Base-by-base conservation (phyloP, 352 stramenopile species). In the Globisporangium spinosum region DNA sequence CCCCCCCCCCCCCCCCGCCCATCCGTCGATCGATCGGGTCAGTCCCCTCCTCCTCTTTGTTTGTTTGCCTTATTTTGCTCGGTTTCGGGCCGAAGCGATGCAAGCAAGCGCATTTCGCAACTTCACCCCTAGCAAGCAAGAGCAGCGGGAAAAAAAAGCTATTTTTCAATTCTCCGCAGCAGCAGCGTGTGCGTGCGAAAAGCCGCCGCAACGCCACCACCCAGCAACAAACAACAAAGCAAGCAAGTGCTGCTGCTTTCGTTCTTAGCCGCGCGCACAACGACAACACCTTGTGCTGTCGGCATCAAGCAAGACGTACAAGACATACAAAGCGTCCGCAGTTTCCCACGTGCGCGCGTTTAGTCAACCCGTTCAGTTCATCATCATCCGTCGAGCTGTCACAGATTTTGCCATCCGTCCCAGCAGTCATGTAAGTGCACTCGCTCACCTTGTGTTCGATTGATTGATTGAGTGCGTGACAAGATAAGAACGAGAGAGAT, bases 111-210 rank as follows among this genome's bases (percentile, higher is more conserved):
- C 54, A 70, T 76, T 68, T 63, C 63, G 61, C 61, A 67, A 72
- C 66, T 62, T 59, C 59, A 75, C 63, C 72, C 67, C 70, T 79
- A 74, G 58, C 63, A 67, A 57, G 61, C 58, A 60, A 25, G 25
- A 27, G 56, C 12, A 23, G 51, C 54, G 34, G 51, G 40, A 62
- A 20, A 49, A 61, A 35, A 53, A 62, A 55, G 34, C 43, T 40
- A 29, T 68, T 62, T 62, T 56, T 62, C 22, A 29, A 58, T 45
- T 22, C 13, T 32, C 27, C 27, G 54, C 54, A 59, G 15, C 54
- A 59, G 15, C 13, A 38, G 56, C 32, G 56, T 61, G 56, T 38
- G 56, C 20, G 56, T 61, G 56, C 32, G n/a, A 61, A 29, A 45
- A 40, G 56, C 20, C 32, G 22, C 51, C 9, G 17, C 20, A 27